Evolutionary conservation across 1,284 basidiomycete genomes (phyloP).

Genomic region (Ustilago loliicola): DNA sequence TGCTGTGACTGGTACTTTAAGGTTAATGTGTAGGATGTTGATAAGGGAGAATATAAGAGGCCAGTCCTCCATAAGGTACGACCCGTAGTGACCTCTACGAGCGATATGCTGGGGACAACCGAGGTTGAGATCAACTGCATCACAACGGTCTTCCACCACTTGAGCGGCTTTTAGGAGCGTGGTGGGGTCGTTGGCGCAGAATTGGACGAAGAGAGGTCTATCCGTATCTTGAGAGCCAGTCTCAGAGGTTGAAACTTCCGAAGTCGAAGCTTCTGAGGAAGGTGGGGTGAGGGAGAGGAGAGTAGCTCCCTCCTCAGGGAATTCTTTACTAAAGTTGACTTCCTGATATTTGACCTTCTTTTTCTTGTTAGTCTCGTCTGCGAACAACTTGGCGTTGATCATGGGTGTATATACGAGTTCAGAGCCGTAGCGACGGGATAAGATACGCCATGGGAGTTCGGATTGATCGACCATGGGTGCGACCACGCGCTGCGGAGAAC

Average conservation of each 20-base stretch:
- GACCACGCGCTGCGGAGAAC: slow-evolving; percentile 87
- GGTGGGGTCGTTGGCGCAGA: slow-evolving; percentile 90
- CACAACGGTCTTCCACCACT: slow-evolving; percentile 71
- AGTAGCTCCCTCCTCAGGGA: slow-evolving; percentile 57
- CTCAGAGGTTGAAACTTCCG: neutral
- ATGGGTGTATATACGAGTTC: slow-evolving; percentile 94
- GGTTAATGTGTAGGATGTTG: slow-evolving; percentile 77
- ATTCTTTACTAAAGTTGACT: slow-evolving; percentile 53
- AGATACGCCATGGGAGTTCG: slow-evolving; percentile 86
- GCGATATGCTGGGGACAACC: slow-evolving; percentile 95
- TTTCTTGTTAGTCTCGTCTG: slow-evolving; percentile 59
- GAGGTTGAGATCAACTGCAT: slow-evolving; percentile 94
- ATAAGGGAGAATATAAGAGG: slow-evolving; percentile 74
- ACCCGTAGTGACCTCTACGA: slow-evolving; percentile 85
- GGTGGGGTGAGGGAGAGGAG: slow-evolving; percentile 11
- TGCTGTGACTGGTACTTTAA: slow-evolving; percentile 90
- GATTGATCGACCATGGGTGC: slow-evolving; percentile 99
- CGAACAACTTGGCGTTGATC: slow-evolving; percentile 94
- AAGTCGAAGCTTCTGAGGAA: too few relatives aligned
- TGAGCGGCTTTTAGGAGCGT: slow-evolving; percentile 73
- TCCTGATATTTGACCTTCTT: slow-evolving; percentile 50
- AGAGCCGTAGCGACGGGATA: slow-evolving; percentile 86
- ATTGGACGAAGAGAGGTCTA: slow-evolving; percentile 89
- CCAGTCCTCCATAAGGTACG: slow-evolving; percentile 95
- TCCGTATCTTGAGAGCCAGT: slow-evolving; percentile 73